phyloP scores from a whole-genome alignment of 257 asterid species.

The Echites panduratus region DNA sequence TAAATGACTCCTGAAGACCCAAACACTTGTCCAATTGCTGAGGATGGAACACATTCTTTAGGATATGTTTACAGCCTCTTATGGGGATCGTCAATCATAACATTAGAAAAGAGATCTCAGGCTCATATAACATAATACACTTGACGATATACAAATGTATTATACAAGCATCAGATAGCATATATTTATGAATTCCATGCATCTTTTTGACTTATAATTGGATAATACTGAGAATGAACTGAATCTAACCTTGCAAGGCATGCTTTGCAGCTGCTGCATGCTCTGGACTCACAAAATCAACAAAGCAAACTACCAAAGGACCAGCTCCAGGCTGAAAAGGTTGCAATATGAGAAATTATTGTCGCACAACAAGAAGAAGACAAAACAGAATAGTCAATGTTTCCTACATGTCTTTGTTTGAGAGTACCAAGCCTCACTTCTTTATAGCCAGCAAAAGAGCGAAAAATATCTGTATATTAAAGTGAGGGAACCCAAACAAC shows the following conservation, averaged over 20 bases:
- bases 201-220: background rate
- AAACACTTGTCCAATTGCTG: background rate
- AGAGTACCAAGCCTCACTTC: conserved; percentile 54
- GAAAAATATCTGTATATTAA: conserved; percentile 47
- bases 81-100: background rate
- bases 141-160: background rate
- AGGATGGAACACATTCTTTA: background rate
- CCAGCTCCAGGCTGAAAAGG: conserved; percentile 49
- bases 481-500: conserved; percentile 37
- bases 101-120: background rate
- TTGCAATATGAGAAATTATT: conserved; percentile 9
- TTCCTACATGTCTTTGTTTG: conserved; percentile 50
- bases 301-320: conserved; percentile 54
- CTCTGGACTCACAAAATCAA: conserved; percentile 56
- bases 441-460: conserved; percentile 56
- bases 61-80: background rate
- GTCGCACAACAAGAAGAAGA: conserved; percentile 3
- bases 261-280: conserved; percentile 63
- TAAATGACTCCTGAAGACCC: background rate
- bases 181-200: no score
- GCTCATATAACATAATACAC: background rate
- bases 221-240: background rate
- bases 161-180: background rate
- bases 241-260: conserved; percentile 52
- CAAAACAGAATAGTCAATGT: background rate